Base-by-base conservation (phyloP, 75 land plant genomes). In the Cupressus sempervirens region DNA sequence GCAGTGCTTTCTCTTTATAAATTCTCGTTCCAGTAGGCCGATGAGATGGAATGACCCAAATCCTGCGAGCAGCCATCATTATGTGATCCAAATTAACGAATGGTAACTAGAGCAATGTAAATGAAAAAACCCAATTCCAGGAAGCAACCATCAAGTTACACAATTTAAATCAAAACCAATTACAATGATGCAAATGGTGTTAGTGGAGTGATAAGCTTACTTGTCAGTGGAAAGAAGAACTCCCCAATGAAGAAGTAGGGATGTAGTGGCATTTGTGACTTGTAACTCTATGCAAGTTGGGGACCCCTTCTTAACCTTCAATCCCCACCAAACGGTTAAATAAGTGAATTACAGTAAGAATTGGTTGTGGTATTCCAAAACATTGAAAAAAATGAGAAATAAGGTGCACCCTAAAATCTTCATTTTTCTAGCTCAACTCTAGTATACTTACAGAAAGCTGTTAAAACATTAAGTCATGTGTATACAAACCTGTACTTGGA, bases 171-270 rank as follows among this genome's bases (percentile, higher is more conserved):
- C 7, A 58, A 58, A 23, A 18, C 7, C 18, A 56, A 35, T 7
- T 82, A 62, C 20, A 32, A 85, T 13, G 30, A 85, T 43, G 46
- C 32, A n/a, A 35, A 40, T 38, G 54, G 35, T 12, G 83, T 14
- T 38, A 45, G 16, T 20, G 32, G 2, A 40, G 11, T 46, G 48
- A 58, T 36, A 81, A 32, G 26, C 67, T 68, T 83, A 90, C 91
- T 80, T 90, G 16, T 73, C 20, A 38, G 43, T 88, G 26, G 87
- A 85, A 70, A 89, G 58, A 58, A 87, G 82, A 29, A 85, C 88
- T 15, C 92, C 92, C 92, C 92, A 91, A 48, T 91, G 92, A 76
- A 91, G 92, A 84, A 89, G 43, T 15, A 90, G 67, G 15, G 90
- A 87, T 14, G 41, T 20, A 11, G 82, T 54, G 80, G 85, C 82